Base-by-base conservation (phyloP, 2,329 filamentous ascomycete species). In the Xylariaceae sp. region DNA sequence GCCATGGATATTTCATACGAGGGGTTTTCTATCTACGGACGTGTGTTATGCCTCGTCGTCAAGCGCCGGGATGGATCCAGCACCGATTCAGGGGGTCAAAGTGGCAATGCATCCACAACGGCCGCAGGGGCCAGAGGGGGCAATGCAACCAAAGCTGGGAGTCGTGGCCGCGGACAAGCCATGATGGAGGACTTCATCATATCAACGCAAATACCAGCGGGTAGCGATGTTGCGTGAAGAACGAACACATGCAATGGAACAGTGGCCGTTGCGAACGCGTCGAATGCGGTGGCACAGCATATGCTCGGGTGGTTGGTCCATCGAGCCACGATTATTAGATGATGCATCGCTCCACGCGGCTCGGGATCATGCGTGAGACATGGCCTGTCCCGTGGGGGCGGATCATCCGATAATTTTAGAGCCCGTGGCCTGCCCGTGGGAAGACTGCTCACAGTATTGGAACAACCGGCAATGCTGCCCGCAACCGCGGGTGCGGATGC, bases 1-100 rank as follows among this genome's bases (percentile, higher is more conserved):
- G 83, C 81, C 18, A 82, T 96, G 75, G 86, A 87, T 57, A 94
- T 92, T 22, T 86, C 85, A 13, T 99, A 97, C 72, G 91, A 97
- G 65, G 92, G 94, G 8, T 97, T 97, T 72, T 89, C 87, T 64
- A 96, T 99, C 67, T 95, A 96, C 72, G 91, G 94, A 10, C 87
- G 90, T 62, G 90, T 96, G 44, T 76, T 99, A 22, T 97, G 92
- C 71, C 78, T 99, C 54, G 87, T 99, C 8, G 86, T 99, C 65
- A 86, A 84, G 70, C 88, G 87, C 68, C 85, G 87, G 57, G 86
- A 85, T 60, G 79, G 76, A 45, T 75, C 71, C 61, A 79, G 73
- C 61, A 68, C 70, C 44, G 70, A 53, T 70, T 67, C 49, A 58
- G 67, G 51, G 58, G 66, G 51, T 60, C 63, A 58, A 47, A 66